Evolutionary conservation across 768 basidiomycete species (phyloP), one percentile per base, ranked within the genome.

Genomic region (Amyloporia xantha): DNA sequence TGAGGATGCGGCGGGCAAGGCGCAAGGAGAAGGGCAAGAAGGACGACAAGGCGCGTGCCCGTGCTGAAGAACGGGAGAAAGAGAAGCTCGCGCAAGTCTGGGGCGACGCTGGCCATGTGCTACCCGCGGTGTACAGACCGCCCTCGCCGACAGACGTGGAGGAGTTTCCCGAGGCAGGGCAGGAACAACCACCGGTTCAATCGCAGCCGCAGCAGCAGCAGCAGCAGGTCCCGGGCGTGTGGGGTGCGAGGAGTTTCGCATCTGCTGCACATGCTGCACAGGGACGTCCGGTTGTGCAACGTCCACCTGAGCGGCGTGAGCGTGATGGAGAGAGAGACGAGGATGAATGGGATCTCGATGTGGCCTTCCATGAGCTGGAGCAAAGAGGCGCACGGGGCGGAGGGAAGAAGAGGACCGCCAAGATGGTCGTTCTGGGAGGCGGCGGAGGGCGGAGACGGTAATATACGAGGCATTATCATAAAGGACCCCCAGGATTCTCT

Each of bases 211-310:
- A 15, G 15, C 41, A 11, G 13, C 42, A 44, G 25, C 38, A 38
- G 50, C 51, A 58, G 50, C 41, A 48, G 44, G 41, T 48, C 2
- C 17, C 49, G n/a, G 86, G 86, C 17, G 86, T 78, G 23, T 91
- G 88, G 90, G 88, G 88, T 20, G 70, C 74, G 15, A 72, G 85
- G 48, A 91, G 86, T 55, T 92, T 93, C 63, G 91, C 91, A 11
- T 82, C 86, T 9, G 84, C 89, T 0, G 66, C 85, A 60, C 73
- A 49, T 38, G 55, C 54, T 17, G 49, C 54, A 39, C 42, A 45
- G 46, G 51, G 54, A n/a, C 51, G 52, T 4, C 44, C 37, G 19
- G 39, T 21, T 11, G 50, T 51, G 13, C 50, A 41, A 44, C 49
- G 39, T 21, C 40, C 54, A 5, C 48, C 66, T 62, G 43, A 65